Percentiles rank a stretch among this genome's conserved stretches.
These are phyloP conservation scores for Durio zibethinus DNA, from an alignment of 345 rosid species.

Conservation along the genomic window DNA sequence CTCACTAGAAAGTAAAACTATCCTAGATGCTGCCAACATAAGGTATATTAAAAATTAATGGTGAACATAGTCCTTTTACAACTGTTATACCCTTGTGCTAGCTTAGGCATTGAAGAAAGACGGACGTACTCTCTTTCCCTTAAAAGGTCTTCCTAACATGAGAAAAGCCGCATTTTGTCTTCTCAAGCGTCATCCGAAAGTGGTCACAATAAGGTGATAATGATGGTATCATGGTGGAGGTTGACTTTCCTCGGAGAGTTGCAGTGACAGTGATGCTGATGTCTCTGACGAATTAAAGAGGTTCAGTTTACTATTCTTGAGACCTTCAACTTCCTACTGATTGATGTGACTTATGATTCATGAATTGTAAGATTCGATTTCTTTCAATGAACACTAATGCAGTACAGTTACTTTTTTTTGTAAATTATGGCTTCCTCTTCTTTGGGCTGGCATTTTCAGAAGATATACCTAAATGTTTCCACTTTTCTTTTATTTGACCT, in stretches of 20 bases:
- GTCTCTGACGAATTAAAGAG: background rate
- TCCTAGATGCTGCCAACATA: background rate
- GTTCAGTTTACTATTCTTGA: background rate
- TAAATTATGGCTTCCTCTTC: background rate
- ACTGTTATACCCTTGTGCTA: background rate
- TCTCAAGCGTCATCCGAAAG: background rate
- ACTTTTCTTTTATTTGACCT: background rate
- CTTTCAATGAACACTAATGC: background rate
- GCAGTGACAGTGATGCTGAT: background rate
- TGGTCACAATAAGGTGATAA: background rate
- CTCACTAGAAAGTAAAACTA: background rate
- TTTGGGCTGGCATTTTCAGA: background rate
- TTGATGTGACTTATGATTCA: background rate
- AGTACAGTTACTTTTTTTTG: background rate
- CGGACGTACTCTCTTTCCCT: background rate
- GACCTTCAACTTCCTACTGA: background rate
- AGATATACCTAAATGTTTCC: background rate
- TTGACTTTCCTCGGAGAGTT: background rate
- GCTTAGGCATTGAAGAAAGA: background rate
- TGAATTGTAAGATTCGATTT: background rate
- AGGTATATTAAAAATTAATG: background rate
- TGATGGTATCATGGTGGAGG: background rate
- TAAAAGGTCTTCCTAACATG: background rate
- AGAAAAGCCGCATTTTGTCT: background rate
- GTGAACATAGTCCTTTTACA: background rate